A percentile compares a stretch with the other conserved stretches of the same genome.
Conservation (phyloP, 2,329 filamentous ascomycete genomes). For the Aspergillus candidus region DNA sequence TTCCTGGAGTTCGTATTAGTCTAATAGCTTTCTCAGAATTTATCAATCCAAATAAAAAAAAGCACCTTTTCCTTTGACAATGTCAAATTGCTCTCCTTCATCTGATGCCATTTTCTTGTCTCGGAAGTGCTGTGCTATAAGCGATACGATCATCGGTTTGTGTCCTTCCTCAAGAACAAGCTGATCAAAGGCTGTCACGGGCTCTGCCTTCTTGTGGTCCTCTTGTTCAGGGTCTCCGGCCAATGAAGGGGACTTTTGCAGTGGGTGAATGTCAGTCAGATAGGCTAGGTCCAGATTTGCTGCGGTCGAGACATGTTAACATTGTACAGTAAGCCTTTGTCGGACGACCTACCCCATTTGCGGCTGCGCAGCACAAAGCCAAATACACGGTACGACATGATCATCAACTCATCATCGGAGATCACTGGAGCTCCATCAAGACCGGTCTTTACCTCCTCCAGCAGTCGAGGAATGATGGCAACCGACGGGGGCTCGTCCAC, state of each 20-base stretch:
- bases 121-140: constrained; percentile 29
- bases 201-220: not conserved
- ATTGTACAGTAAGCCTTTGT: not conserved
- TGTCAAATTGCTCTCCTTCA: constrained; percentile 20
- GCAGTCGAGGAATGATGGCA: constrained; percentile 5
- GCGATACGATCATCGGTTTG: constrained; percentile 23
- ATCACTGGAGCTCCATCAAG: not conserved
- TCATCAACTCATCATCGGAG: constrained; percentile 21
- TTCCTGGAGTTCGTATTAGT: not conserved
- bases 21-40: not conserved
- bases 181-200: not conserved
- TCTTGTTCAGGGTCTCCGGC: no score
- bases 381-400: constrained; percentile 33
- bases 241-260: not conserved
- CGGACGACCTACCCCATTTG: not conserved
- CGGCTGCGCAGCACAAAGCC: constrained; percentile 28
- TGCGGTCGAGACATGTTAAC: not conserved
- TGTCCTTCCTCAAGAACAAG: constrained; percentile 19
- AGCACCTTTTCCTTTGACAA: constrained; percentile 31
- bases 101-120: constrained; percentile 11
- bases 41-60: not conserved
- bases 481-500: constrained; percentile 4
- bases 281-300: constrained; percentile 3
- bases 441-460: not conserved
- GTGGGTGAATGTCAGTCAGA: constrained; percentile 3